Percentiles rank a stretch among this genome's conserved stretches.
Conservation (phyloP, 306 rosid genomes). For the Senna tora region DNA sequence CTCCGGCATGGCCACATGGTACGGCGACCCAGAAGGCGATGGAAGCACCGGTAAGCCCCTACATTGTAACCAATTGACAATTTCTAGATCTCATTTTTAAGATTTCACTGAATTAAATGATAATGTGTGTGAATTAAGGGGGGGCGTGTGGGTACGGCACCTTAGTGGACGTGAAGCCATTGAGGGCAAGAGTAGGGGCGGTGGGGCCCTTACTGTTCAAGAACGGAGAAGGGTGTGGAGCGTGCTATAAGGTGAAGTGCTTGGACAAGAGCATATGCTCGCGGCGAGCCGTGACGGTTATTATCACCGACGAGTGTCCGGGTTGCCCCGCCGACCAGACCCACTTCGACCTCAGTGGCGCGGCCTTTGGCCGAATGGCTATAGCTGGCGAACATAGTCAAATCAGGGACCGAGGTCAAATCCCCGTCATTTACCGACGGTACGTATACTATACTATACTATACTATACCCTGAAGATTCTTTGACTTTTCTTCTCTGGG, state of each 20-base stretch:
- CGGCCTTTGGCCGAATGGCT: slow-evolving; percentile 90
- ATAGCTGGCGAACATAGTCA: slow-evolving; percentile 60
- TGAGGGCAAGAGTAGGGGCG: slow-evolving; percentile 83
- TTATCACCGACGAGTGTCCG: slow-evolving; percentile 87
- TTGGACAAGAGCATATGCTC: slow-evolving; percentile 69
- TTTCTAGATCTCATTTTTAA: neutral
- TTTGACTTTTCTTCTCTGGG: neutral
- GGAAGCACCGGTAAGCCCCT: slow-evolving; percentile 76
- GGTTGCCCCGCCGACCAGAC: slow-evolving; percentile 68
- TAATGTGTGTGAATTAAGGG: slow-evolving; percentile 44
- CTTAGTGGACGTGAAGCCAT: slow-evolving; percentile 84
- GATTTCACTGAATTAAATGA: slow-evolving; percentile 2
- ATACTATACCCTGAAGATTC: neutral
- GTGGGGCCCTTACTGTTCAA: slow-evolving; percentile 74
- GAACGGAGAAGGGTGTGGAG: slow-evolving; percentile 93
- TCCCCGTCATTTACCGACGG: slow-evolving; percentile 72
- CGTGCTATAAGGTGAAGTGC: slow-evolving; percentile 87
- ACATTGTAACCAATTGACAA: neutral
- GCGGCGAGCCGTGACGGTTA: slow-evolving; percentile 79
- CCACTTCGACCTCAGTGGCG: slow-evolving; percentile 94
- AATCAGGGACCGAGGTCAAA: slow-evolving; percentile 75
- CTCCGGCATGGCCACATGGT: slow-evolving; percentile 90
- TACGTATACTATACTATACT: slow-evolving; percentile 13
- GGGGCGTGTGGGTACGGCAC: slow-evolving; percentile 95
- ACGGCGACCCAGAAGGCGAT: slow-evolving; percentile 93